Base-by-base conservation (phyloP, 495 filamentous ascomycete genomes). In the Hyphodiscus hymeniophilus region DNA sequence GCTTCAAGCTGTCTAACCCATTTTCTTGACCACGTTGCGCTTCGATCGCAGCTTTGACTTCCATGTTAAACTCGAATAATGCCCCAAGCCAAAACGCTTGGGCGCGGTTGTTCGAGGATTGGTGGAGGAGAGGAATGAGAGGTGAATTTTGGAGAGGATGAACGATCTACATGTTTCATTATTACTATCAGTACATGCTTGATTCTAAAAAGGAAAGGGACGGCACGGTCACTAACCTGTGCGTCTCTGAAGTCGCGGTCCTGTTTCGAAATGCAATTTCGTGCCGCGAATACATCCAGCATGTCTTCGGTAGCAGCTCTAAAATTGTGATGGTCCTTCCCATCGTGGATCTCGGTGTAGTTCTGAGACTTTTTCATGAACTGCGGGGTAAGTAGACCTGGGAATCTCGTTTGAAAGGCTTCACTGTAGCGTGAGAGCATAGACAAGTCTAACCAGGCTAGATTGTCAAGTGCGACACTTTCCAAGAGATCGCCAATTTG, bases 101-200 rank as follows among this genome's bases (percentile, higher is more conserved):
- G 0, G 67, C 56, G 24, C 58, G 51, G 42, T 42, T 45, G 40
- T 47, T 26, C 13, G 38, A 38, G 16, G 51, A 54, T 16, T 66
- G 57, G 26, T 66, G 58, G 20, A 74, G 52, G 0, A 70, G 46
- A 3, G 59, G 61, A 2, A 81, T 54, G 40, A 80, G 63, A 26
- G 71, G 63, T 10, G 80, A 71, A 60, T 89, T 88, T 56, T 78
- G 72, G 12, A 84, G 61, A 7, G 83, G 79, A 59, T 85, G 76
- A 21, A 84, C 58, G 11, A 80, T 68, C 79, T 84, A 66, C 47
- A 55, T 46, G 16, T 38, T 51, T 51, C 55, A 53, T 62, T 56
- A 21, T 44, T 43, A 50, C 59, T 61, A 64, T 69, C 65, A 65
- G 69, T 66, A 61, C 38, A 59, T 39, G n/a, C n/a, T n/a, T n/a